Percentiles rank a stretch among this genome's conserved stretches.
These are phyloP conservation scores for Crucihimalaya himalaica DNA, from an alignment of 345 rosid genomes.

Conservation along the genomic window DNA sequence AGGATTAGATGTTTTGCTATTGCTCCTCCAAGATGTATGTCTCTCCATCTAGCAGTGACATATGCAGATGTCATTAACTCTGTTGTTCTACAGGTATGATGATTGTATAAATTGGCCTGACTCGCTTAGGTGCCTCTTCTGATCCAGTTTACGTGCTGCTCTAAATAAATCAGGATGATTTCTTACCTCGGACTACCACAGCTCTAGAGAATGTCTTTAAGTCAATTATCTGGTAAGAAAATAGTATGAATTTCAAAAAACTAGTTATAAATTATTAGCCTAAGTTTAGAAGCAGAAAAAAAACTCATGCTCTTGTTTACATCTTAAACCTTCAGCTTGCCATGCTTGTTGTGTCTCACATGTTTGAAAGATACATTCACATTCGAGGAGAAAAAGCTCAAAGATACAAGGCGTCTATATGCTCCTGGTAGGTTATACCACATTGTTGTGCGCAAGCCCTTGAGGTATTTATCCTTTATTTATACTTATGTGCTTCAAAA, in stretches of 20 bases:
- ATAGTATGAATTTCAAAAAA: slow-evolving; percentile 30
- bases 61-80: slow-evolving; percentile 88
- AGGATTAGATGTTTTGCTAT: slow-evolving; percentile 80
- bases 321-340: slow-evolving; percentile 62
- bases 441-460: slow-evolving; percentile 80
- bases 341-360: slow-evolving; percentile 79
- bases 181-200: slow-evolving; percentile 86
- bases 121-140: slow-evolving; percentile 3
- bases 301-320: slow-evolving; percentile 31
- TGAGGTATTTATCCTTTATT: slow-evolving; percentile 52
- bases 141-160: slow-evolving; percentile 1
- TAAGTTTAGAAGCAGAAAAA: not conserved
- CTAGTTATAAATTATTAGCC: not conserved
- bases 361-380: slow-evolving; percentile 97
- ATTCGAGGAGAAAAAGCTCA: slow-evolving; percentile 73
- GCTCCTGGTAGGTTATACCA: slow-evolving; percentile 97
- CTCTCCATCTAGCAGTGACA: slow-evolving; percentile 87
- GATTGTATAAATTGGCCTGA: not conserved
- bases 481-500: not conserved
- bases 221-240: slow-evolving; percentile 80
- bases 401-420: slow-evolving; percentile 82
- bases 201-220: slow-evolving; percentile 82
- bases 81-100: slow-evolving; percentile 78
- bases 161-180: slow-evolving; percentile 74
- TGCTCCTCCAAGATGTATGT: slow-evolving; percentile 92